Evolutionary conservation across 306 rosid species (phyloP).

Genomic region (Crataegus laevigata): DNA sequence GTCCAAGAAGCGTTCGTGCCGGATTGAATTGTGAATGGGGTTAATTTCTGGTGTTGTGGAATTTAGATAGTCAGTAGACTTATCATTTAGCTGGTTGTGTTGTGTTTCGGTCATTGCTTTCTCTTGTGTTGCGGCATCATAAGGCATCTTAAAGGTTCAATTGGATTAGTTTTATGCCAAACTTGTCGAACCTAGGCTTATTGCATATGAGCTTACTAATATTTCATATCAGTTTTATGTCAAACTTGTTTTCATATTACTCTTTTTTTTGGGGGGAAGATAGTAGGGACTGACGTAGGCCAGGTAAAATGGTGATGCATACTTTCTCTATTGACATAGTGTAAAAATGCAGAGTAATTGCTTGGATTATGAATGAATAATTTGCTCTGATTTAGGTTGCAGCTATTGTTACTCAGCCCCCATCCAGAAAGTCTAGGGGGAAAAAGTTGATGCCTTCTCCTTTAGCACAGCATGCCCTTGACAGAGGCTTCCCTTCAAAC

Average conservation of each 20-base stretch:
- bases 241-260: no score
- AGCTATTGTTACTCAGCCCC: conserved; percentile 86
- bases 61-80: neutral
- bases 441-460: conserved; percentile 67
- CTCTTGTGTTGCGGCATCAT: neutral
- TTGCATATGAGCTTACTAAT: neutral
- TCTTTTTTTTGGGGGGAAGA: no score
- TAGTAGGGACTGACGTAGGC: neutral
- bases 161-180: neutral
- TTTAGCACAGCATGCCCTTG: conserved; percentile 67
- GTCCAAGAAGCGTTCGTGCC: neutral
- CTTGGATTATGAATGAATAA: neutral
- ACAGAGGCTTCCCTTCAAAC: conserved; percentile 65
- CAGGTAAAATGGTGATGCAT: neutral
- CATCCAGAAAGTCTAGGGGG: conserved; percentile 79
- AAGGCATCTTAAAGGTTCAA: neutral
- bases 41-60: neutral
- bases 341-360: neutral
- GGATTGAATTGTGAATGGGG: neutral
- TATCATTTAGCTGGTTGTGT: neutral
- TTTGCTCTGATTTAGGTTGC: conserved; percentile 50
- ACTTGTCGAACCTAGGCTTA: neutral
- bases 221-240: neutral
- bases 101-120: no score
- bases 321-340: neutral